A percentile compares a stretch with the other conserved stretches of the same genome.
phyloP scores from a whole-genome alignment of 176 grass and related monocot genomes.

The Alloteropsis semialata region DNA sequence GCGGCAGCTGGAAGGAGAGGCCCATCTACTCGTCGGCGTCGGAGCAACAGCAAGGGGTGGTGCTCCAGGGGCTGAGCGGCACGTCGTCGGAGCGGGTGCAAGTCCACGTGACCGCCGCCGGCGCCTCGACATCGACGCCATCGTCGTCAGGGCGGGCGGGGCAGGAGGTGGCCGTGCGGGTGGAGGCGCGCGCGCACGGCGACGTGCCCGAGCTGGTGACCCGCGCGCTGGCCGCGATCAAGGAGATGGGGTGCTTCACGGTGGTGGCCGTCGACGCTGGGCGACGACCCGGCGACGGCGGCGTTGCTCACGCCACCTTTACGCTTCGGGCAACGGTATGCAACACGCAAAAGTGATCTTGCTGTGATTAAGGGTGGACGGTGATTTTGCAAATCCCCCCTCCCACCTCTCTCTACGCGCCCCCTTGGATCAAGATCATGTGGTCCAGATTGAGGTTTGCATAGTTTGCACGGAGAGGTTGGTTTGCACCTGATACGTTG shows the following conservation, averaged over 20 bases:
- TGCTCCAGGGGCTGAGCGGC: neutral
- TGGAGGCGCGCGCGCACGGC: conserved; percentile 22
- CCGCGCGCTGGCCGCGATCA: conserved; percentile 39
- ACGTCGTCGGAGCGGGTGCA: conserved; percentile 26
- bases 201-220: conserved; percentile 46
- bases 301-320: conserved; percentile 26
- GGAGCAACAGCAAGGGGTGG: neutral
- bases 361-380: too few species aligned
- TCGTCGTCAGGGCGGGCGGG: neutral
- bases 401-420: too few species aligned
- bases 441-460: too few species aligned
- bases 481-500: too few species aligned
- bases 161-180: conserved; percentile 24
- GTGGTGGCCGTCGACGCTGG: conserved; percentile 28
- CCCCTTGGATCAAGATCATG: too few species aligned
- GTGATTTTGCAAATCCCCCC: too few species aligned
- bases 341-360: too few species aligned
- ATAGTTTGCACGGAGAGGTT: too few species aligned
- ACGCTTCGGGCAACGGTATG: conserved; percentile 41
- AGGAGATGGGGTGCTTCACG: conserved; percentile 9
- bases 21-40: neutral
- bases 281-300: neutral
- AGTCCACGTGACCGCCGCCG: conserved; percentile 15
- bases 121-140: neutral
- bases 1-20: neutral